A percentile compares a stretch with the other conserved stretches of the same genome.
phyloP scores from a whole-genome alignment of 768 basidiomycete species.

The Lactarius indigo region DNA sequence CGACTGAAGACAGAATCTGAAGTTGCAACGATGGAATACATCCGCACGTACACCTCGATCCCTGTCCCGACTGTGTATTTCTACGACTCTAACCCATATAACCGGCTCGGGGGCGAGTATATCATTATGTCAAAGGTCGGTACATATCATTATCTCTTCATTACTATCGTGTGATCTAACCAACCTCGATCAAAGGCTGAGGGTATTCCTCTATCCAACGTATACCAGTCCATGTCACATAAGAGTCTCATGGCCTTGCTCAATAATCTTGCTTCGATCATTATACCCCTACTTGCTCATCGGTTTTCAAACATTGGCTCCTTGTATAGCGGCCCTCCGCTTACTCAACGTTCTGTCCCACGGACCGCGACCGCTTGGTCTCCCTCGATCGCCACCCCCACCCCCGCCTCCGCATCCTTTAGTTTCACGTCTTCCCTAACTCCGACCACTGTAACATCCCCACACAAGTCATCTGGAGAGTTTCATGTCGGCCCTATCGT shows the following conservation, averaged over 20 bases:
- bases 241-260: constrained; percentile 60
- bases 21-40: constrained; percentile 79
- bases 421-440: constrained; percentile 13
- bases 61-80: constrained; percentile 75
- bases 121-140: constrained; percentile 83
- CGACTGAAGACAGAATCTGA: constrained; percentile 85
- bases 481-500: constrained; percentile 77
- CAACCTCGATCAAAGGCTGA: constrained; percentile 48
- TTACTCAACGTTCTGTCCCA: constrained; percentile 2
- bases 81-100: constrained; percentile 81
- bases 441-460: constrained; percentile 7
- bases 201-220: constrained; percentile 65
- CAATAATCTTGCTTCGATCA: constrained; percentile 61
- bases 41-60: constrained; percentile 63
- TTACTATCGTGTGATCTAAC: constrained; percentile 1
- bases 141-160: constrained; percentile 9
- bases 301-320: constrained; percentile 77
- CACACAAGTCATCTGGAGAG: constrained; percentile 30
- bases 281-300: constrained; percentile 72
- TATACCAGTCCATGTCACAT: constrained; percentile 69
- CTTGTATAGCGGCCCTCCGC: constrained; percentile 53
- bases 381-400: constrained; percentile 30
- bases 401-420: constrained; percentile 21
- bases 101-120: constrained; percentile 80
- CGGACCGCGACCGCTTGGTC: constrained; percentile 24